phyloP scores from a whole-genome alignment of 306 rosid genomes.

The Senna siamea region DNA sequence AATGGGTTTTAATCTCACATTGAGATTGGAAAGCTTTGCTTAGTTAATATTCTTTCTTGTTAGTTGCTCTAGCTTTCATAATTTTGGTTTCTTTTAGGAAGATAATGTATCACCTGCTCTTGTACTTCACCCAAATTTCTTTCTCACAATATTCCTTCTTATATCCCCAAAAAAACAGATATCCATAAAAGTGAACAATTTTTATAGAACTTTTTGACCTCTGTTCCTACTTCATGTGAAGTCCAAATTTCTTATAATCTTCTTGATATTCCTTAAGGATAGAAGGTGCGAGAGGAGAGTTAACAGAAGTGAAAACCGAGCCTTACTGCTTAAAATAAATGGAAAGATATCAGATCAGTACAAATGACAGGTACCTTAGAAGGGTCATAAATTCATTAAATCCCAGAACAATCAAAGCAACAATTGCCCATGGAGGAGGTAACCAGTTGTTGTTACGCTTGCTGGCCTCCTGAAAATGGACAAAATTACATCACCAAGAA shows the following conservation, averaged over 20 bases:
- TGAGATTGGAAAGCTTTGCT: background rate
- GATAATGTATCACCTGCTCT: background rate
- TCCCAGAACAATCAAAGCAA: slow-evolving; percentile 76
- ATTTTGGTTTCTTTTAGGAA: background rate
- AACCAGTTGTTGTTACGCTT: slow-evolving; percentile 82
- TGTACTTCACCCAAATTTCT: slow-evolving; percentile 3
- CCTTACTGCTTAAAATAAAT: slow-evolving; percentile 9
- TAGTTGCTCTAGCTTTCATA: background rate
- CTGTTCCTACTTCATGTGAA: background rate
- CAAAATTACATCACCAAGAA: slow-evolving; percentile 24
- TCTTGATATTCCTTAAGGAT: background rate
- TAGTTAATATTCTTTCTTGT: background rate
- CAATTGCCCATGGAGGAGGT: slow-evolving; percentile 98
- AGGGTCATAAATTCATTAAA: slow-evolving; percentile 92
- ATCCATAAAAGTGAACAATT: background rate
- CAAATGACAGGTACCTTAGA: slow-evolving; percentile 54
- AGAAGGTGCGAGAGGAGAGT: background rate
- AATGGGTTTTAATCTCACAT: background rate
- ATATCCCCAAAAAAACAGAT: background rate
- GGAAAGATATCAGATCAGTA: slow-evolving; percentile 15
- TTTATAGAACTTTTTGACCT: background rate
- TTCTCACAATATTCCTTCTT: background rate
- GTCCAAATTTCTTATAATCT: background rate
- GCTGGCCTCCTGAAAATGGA: slow-evolving; percentile 76
- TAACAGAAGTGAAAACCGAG: slow-evolving; percentile 2